These are phyloP conservation scores for Lophiotrema nucula DNA, from an alignment of 495 filamentous ascomycete species.

Conservation along the genomic window DNA sequence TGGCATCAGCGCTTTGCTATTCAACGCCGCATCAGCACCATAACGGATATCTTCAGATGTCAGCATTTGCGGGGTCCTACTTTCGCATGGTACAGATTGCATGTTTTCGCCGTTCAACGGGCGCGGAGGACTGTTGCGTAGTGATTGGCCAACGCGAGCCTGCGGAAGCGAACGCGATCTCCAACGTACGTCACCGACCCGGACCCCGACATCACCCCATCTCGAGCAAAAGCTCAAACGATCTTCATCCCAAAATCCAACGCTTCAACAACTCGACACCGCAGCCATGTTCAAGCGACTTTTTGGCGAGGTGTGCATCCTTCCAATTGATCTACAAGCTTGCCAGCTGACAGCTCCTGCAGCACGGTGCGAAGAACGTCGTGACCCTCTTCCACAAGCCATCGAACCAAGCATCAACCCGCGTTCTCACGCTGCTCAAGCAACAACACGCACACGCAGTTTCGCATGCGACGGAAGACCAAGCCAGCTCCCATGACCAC, in stretches of 20 bases:
- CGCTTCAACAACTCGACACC: not conserved
- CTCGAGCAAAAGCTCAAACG: not conserved
- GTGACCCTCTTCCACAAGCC: slow-evolving; percentile 95
- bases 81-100: no score
- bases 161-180: slow-evolving; percentile 21
- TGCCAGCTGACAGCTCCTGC: slow-evolving; percentile 9
- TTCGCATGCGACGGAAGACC: slow-evolving; percentile 62
- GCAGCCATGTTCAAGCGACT: slow-evolving; percentile 40
- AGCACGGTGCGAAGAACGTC: slow-evolving; percentile 59
- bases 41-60: no score
- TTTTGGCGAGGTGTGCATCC: slow-evolving; percentile 38
- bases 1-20: no score
- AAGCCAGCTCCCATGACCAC: slow-evolving; percentile 58
- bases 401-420: slow-evolving; percentile 59
- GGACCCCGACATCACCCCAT: not conserved
- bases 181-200: not conserved
- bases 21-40: no score
- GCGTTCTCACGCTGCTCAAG: slow-evolving; percentile 71
- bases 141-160: not conserved
- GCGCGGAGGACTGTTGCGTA: not conserved
- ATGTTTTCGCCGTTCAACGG: no score
- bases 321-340: not conserved
- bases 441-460: slow-evolving; percentile 62
- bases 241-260: no score
- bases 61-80: no score